Percentiles rank a stretch among this genome's conserved stretches.
Evolutionary conservation across 352 stramenopile species (phyloP).

Genomic region (Hyaloperonospora brassicae): DNA sequence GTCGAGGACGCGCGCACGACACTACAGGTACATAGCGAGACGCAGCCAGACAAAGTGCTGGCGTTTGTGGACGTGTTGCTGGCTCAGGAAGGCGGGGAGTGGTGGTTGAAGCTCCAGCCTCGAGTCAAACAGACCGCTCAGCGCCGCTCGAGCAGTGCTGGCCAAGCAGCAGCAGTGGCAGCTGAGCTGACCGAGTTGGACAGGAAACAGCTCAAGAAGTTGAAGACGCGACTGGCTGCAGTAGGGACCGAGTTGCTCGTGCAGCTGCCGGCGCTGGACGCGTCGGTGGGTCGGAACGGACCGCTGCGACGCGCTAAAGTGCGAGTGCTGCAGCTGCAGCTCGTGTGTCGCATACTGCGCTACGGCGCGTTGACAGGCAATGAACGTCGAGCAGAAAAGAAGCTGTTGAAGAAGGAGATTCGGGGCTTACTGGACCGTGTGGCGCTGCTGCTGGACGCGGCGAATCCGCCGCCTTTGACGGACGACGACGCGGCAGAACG

Average conservation of each 20-base stretch:
- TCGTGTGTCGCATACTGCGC: constrained; percentile 44
- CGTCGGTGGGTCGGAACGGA: constrained; percentile 19
- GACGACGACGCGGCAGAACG: constrained; percentile 59
- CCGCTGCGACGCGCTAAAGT: constrained; percentile 34
- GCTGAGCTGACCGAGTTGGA: constrained; percentile 4
- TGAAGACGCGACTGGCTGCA: constrained; percentile 17
- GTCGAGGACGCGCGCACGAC: constrained; percentile 8
- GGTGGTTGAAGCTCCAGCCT: constrained; percentile 12
- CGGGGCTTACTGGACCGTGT: constrained; percentile 60
- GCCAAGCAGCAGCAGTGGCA: background rate
- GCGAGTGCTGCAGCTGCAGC: constrained; percentile 53
- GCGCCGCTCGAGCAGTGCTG: constrained; percentile 5
- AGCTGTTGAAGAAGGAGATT: constrained; percentile 52
- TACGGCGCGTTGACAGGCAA: constrained; percentile 24
- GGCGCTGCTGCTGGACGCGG: constrained; percentile 63
- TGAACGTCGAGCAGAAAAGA: constrained; percentile 26
- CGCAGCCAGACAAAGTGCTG: constrained; percentile 8
- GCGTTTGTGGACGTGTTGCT: constrained; percentile 24
- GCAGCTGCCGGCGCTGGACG: constrained; percentile 24
- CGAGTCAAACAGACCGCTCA: background rate
- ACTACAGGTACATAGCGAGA: constrained; percentile 2
- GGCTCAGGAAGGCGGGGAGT: constrained; percentile 25
- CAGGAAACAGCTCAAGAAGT: constrained; percentile 11
- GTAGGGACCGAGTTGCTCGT: constrained; percentile 24
- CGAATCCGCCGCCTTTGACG: constrained; percentile 50